Evolutionary conservation across 345 rosid species (phyloP).

Genomic region (Camelina laxa): DNA sequence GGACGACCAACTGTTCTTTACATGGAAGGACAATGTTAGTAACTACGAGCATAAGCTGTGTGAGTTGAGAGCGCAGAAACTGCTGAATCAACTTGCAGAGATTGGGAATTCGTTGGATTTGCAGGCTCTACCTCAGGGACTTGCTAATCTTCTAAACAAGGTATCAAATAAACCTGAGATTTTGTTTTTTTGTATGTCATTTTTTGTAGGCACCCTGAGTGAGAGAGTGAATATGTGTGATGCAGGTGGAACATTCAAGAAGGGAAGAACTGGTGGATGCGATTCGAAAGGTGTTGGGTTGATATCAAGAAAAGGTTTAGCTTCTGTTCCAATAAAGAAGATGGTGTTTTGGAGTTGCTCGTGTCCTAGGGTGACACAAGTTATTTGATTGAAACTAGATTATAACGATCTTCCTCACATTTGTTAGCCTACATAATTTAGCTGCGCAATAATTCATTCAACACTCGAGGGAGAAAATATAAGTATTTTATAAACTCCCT

Average conservation of each 20-base stretch:
- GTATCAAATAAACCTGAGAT: slow-evolving; percentile 45
- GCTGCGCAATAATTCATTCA: no score
- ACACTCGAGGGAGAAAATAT: no score
- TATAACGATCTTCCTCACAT: no score
- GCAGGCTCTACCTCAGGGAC: slow-evolving; percentile 87
- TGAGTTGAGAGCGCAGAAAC: slow-evolving; percentile 79
- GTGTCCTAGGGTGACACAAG: no score
- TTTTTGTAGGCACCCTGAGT: not conserved
- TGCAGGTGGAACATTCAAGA: slow-evolving; percentile 86
- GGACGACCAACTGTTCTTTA: slow-evolving; percentile 81
- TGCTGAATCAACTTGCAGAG: slow-evolving; percentile 65
- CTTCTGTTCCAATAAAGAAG: slow-evolving; percentile 22
- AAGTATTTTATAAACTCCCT: no score
- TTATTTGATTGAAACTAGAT: no score
- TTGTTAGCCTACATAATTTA: no score
- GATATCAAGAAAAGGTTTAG: slow-evolving; percentile 24
- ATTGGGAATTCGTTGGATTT: slow-evolving; percentile 75
- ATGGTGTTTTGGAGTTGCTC: not conserved
- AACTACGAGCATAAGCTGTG: slow-evolving; percentile 69
- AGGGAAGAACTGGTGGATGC: slow-evolving; percentile 57
- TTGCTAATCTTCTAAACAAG: slow-evolving; percentile 86
- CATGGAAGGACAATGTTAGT: slow-evolving; percentile 68
- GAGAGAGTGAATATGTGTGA: slow-evolving; percentile 32
- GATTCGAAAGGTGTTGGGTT: slow-evolving; percentile 61
- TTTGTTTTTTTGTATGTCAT: slow-evolving; percentile 19